Conservation (phyloP, 306 rosid species). For the Pterocarpus santalinus region DNA sequence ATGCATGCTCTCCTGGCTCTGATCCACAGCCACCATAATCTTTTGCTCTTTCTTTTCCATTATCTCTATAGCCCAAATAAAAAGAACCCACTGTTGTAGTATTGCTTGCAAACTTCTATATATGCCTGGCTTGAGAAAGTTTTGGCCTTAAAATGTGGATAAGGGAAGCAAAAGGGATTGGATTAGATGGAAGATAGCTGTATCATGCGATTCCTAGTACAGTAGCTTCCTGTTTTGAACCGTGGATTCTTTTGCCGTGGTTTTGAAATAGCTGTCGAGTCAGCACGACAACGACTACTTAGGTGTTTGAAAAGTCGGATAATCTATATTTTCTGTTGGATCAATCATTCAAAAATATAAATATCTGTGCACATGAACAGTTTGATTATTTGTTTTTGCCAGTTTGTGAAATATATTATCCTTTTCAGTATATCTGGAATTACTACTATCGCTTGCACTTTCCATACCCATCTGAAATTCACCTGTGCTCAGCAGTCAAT, state of each 20-base stretch:
- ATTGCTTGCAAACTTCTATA: not conserved
- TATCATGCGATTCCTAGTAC: not conserved
- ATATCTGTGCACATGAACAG: no score
- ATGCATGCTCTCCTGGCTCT: conserved; percentile 86
- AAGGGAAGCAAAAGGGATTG: conserved; percentile 9
- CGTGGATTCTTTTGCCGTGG: not conserved
- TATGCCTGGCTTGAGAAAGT: not conserved
- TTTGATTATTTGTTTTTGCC: no score
- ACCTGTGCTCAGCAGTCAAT: no score
- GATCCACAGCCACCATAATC: conserved; percentile 86
- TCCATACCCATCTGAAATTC: no score
- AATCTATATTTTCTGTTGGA: not conserved
- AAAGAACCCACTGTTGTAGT: not conserved
- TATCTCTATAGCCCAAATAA: not conserved
- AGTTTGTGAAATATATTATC: no score
- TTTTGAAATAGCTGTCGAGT: not conserved
- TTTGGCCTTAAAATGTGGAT: conserved; percentile 46
- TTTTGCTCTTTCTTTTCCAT: conserved; percentile 55
- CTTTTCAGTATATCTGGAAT: no score
- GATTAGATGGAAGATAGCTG: no score
- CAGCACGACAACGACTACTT: not conserved
- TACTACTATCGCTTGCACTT: no score
- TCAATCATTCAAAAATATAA: no score
- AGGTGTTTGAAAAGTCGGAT: not conserved
- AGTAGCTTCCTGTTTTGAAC: not conserved